Base-by-base conservation (phyloP, 805 yeast species). In the Cyberlindnera mrakii region DNA sequence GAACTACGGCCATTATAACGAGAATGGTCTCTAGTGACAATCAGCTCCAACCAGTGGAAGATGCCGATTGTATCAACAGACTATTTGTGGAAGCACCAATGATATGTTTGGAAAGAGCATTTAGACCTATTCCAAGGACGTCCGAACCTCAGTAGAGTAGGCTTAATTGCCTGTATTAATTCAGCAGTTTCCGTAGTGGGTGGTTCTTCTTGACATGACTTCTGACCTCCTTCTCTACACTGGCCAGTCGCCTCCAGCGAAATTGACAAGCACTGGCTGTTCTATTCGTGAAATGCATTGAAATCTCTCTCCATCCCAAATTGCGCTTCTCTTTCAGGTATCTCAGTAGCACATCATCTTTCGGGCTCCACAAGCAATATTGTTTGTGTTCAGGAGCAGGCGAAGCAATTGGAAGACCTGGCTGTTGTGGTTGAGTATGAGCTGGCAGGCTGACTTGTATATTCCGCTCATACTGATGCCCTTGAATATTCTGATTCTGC, bases 191-290 rank as follows among this genome's bases (percentile, higher is more conserved):
- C 29, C 16, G 13, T 10, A 34, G 27, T 18, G 37, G 20, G 29
- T 20, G 18, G 11, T 13, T n/a, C 29, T 19, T 34, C 37, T 34
- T 34, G 11, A 14, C 20, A 9, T 20, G 16, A 9, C 17, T 25
- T 20, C 33, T 35, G 14, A 20, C 20, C 8, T 14, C 17, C 34
- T 45, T 47, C 4, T 41, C 35, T 14, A 52, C 16, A 3, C 45
- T 45, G 6, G 41, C 32, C 7, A 52, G 40, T 47, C 89, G 64
- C 52, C 89, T 69, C 88, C 88, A 82, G 50, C 89, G 71, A 55
- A 80, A 80, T 58, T 80, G 86, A 55, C 87, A 80, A 6, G 86
- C 86, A 58, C 81, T 82, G 34, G 86, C 82, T 8, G 88, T 82
- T 51, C 89, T 64, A 55, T 76, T 77, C 37, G 75, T 72, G 62